Evolutionary conservation across 2,329 filamentous ascomycete genomes (phyloP), one percentile per base, ranked within the genome.

Genomic region (Thermochaetoides dissita): DNA sequence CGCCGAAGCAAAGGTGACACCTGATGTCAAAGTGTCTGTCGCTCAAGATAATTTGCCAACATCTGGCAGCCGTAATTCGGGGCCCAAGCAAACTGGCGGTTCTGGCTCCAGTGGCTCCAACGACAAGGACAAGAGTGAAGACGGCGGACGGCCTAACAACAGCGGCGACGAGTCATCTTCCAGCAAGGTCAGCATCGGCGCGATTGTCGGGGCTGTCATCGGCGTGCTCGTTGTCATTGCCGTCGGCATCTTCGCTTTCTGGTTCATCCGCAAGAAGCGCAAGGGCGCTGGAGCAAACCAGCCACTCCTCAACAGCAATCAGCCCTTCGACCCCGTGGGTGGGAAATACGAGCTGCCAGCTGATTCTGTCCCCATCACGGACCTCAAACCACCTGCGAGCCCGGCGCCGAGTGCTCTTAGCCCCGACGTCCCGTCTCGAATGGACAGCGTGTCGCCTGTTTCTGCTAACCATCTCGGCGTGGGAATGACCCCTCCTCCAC

Each of bases 1-100:
- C 3, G 71, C 65, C 1, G 59, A 59, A 39, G 63, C 57, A 17
- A 51, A 67, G 34, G 59, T 64, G 1, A 58, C 51, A 1, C 58
- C 65, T 6, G 58, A 24, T 24, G 17, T 24, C 17, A 24, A 24
- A 24, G 17, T 24, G 17, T 24, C 17, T 24, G 17, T 24, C 17
- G 17, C 17, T 5, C 17, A 24, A 24, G 17, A 24, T 24, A 24
- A 24, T 24, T 5, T 24, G 17, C 17, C 17, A 24, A 24, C 17
- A 5, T 24, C 17, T 24, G 17, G 17, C 17, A 24, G 17, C 17
- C 17, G 17, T 24, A 24, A 24, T 5, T 24, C 17, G 17, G 40
- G 41, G n/a, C 40, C 46, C 2, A 30, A 38, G 12, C 24, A 39
- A 11, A 50, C 40, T 6, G 36, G 36, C 32, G 39, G 48, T 10